Conservation (phyloP, 2,329 filamentous ascomycete genomes). For the Cladosporium sp. region DNA sequence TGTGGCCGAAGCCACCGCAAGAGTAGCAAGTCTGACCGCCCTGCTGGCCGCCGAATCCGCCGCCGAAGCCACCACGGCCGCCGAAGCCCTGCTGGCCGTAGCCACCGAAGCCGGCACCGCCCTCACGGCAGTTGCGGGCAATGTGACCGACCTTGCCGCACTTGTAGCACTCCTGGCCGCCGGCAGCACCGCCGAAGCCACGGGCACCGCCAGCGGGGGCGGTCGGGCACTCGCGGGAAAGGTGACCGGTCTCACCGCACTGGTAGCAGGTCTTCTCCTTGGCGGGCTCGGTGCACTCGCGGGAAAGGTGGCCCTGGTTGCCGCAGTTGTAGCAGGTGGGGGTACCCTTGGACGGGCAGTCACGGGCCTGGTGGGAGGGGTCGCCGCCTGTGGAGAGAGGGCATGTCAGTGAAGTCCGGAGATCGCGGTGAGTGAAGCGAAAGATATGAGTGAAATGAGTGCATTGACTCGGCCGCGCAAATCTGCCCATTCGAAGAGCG, state of each 20-base stretch:
- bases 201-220: slow-evolving; percentile 40
- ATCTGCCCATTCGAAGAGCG: not conserved
- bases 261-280: slow-evolving; percentile 77
- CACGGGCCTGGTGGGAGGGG: slow-evolving; percentile 46
- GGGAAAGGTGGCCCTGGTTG: slow-evolving; percentile 53
- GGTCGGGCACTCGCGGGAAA: slow-evolving; percentile 76
- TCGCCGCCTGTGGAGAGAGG: slow-evolving; percentile 40
- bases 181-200: slow-evolving; percentile 40
- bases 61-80: slow-evolving; percentile 45
- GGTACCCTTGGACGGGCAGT: slow-evolving; percentile 48
- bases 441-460: not conserved
- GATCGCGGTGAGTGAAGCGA: not conserved
- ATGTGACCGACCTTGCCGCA: slow-evolving; percentile 97
- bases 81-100: slow-evolving; percentile 42
- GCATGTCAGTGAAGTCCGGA: slow-evolving; percentile 1
- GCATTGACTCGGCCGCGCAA: too few species aligned
- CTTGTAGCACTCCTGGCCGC: slow-evolving; percentile 70
- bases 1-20: slow-evolving; percentile 90
- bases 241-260: slow-evolving; percentile 80
- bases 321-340: slow-evolving; percentile 45
- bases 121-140: slow-evolving; percentile 80
- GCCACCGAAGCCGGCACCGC: slow-evolving; percentile 48
- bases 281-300: slow-evolving; percentile 83
- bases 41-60: slow-evolving; percentile 39
- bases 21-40: slow-evolving; percentile 91